These are phyloP conservation scores for Hevea brasiliensis DNA, from an alignment of 345 rosid species.

Conservation along the genomic window DNA sequence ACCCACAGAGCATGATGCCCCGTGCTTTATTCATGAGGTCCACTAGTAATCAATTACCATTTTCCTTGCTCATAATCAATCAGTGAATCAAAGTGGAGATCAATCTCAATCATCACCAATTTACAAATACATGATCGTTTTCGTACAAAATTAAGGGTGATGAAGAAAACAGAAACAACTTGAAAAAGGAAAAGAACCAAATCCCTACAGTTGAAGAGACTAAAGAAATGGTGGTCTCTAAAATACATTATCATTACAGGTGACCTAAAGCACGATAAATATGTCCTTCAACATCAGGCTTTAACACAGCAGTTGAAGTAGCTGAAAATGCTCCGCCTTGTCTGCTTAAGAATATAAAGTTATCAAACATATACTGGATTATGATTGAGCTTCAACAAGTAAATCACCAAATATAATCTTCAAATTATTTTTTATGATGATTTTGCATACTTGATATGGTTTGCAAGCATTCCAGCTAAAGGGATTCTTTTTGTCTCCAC, in stretches of 20 bases:
- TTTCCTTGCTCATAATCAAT: background rate
- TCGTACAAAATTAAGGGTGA: background rate
- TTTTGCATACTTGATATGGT: background rate
- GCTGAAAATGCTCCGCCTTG: slow-evolving; percentile 70
- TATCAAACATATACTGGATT: too few species aligned
- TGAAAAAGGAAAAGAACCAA: background rate
- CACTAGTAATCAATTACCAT: background rate
- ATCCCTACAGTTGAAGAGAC: background rate
- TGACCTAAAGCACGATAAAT: background rate
- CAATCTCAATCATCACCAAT: slow-evolving; percentile 11
- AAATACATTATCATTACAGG: slow-evolving; percentile 13
- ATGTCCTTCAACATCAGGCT: slow-evolving; percentile 38
- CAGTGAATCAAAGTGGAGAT: background rate
- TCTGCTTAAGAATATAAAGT: slow-evolving; percentile 35
- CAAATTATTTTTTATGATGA: background rate
- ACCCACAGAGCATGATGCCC: background rate
- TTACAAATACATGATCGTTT: slow-evolving; percentile 5
- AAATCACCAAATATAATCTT: too few species aligned
- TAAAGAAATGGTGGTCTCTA: background rate
- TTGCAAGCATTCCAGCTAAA: background rate
- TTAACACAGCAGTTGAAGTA: slow-evolving; percentile 81
- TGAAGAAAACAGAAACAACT: background rate
- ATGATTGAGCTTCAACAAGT: too few species aligned
- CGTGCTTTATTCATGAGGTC: background rate
- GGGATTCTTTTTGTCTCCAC: background rate